These are phyloP conservation scores for Barnettozyma pratensis DNA, from an alignment of 805 yeast genomes.

Conservation along the genomic window DNA sequence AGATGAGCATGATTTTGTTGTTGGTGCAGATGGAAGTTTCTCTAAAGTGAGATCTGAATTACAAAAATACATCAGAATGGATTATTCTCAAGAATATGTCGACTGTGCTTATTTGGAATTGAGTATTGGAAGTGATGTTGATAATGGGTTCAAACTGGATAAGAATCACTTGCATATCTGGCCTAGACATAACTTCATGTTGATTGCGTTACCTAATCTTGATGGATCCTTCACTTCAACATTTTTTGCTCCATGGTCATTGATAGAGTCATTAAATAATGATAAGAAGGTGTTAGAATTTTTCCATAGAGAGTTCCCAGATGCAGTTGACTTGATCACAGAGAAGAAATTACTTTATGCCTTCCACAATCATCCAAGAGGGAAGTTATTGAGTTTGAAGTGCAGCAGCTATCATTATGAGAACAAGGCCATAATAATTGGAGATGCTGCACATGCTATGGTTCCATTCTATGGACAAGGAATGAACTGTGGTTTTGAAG, in stretches of 20 bases:
- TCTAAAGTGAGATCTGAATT: slow-evolving; percentile 67
- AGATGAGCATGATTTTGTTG: slow-evolving; percentile 45
- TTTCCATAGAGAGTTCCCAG: slow-evolving; percentile 61
- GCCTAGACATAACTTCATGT: slow-evolving; percentile 86
- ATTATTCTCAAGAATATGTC: slow-evolving; percentile 69
- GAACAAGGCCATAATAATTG: slow-evolving; percentile 64
- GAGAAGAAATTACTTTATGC: slow-evolving; percentile 43
- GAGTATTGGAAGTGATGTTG: slow-evolving; percentile 53
- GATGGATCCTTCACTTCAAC: slow-evolving; percentile 90
- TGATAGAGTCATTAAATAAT: slow-evolving; percentile 49
- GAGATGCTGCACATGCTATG: slow-evolving; percentile 96
- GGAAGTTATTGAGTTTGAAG: slow-evolving; percentile 69
- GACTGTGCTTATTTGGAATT: slow-evolving; percentile 82
- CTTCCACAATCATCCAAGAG: slow-evolving; percentile 60
- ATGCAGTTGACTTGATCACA: slow-evolving; percentile 69
- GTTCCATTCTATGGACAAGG: slow-evolving; percentile 99
- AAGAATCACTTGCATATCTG: slow-evolving; percentile 86
- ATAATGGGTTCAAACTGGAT: slow-evolving; percentile 33
- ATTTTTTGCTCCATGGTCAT: slow-evolving; percentile 74
- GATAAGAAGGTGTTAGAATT: slow-evolving; percentile 45
- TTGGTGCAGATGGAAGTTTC: slow-evolving; percentile 87
- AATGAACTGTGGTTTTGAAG: slow-evolving; percentile 94
- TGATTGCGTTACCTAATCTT: slow-evolving; percentile 79
- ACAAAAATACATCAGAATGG: slow-evolving; percentile 63
- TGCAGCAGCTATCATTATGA: slow-evolving; percentile 64